Conservation (phyloP, 176 grass and related monocot species). For the Cymbopogon citratus region DNA sequence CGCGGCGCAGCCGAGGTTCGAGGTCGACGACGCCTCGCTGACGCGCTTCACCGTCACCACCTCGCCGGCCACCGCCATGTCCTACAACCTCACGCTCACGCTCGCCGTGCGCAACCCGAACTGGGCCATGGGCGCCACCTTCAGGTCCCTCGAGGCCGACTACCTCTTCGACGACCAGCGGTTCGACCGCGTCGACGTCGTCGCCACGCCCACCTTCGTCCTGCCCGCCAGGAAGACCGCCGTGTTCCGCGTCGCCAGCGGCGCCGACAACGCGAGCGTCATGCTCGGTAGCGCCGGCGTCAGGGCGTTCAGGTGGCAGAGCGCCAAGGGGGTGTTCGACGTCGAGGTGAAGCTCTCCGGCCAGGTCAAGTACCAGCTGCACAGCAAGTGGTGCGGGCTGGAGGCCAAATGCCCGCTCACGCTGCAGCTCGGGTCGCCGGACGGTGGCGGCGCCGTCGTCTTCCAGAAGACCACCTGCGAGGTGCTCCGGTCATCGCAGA, state of each 20-base stretch:
- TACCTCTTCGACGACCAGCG: slow-evolving; percentile 35
- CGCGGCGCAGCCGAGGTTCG: not conserved
- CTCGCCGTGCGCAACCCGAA: slow-evolving; percentile 34
- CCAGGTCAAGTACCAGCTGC: slow-evolving; percentile 21
- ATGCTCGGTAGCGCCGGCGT: slow-evolving; percentile 10
- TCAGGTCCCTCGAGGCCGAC: slow-evolving; percentile 34
- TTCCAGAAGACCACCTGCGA: slow-evolving; percentile 31
- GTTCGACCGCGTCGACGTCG: slow-evolving; percentile 28
- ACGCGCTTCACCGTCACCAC: slow-evolving; percentile 21
- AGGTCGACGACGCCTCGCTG: slow-evolving; percentile 33
- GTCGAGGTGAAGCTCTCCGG: slow-evolving; percentile 25
- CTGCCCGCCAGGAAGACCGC: slow-evolving; percentile 21
- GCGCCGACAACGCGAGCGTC: not conserved
- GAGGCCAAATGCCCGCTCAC: slow-evolving; percentile 33
- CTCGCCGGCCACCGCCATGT: not conserved
- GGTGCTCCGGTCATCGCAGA: slow-evolving; percentile 29
- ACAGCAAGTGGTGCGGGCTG: not conserved
- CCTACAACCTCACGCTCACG: slow-evolving; percentile 41
- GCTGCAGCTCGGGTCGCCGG: slow-evolving; percentile 24
- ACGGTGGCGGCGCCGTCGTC: not conserved
- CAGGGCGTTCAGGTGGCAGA: slow-evolving; percentile 9
- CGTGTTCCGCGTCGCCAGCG: slow-evolving; percentile 17
- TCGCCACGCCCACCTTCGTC: not conserved
- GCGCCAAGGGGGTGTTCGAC: slow-evolving; percentile 29
- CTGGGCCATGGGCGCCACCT: slow-evolving; percentile 30